phyloP scores from a whole-genome alignment of 331 rosid species.

The Erythrophleum ivorense region DNA sequence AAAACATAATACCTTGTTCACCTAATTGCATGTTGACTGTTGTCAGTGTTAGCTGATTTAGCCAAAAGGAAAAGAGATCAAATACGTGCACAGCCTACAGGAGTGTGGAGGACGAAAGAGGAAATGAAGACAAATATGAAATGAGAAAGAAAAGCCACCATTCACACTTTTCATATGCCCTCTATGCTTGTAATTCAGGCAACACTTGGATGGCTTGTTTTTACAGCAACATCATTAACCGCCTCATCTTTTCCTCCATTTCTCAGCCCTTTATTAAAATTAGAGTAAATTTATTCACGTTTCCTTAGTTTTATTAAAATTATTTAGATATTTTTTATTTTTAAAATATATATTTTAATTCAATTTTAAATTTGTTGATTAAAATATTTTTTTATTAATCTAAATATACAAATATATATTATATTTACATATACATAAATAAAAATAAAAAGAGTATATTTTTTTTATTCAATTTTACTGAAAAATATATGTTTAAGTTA shows the following conservation, averaged over 20 bases:
- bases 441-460: too few species aligned
- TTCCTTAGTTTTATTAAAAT: too few species aligned
- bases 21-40: slow-evolving; percentile 23
- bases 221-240: background rate
- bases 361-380: too few species aligned
- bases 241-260: background rate
- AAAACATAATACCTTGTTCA: slow-evolving; percentile 48
- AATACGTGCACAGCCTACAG: background rate
- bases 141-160: background rate
- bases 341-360: too few species aligned
- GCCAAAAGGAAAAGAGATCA: background rate
- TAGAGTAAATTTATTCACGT: too few species aligned
- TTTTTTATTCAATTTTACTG: too few species aligned
- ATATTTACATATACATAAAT: too few species aligned
- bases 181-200: slow-evolving; percentile 21
- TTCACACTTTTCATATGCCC: background rate
- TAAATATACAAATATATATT: too few species aligned
- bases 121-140: background rate
- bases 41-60: slow-evolving; percentile 12
- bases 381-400: too few species aligned
- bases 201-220: slow-evolving; percentile 12
- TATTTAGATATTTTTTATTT: background rate
- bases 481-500: too few species aligned
- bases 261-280: background rate
- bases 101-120: slow-evolving; percentile 37